Percentiles rank a stretch among this genome's conserved stretches.
Evolutionary conservation across 805 yeast species (phyloP).

Genomic region (Cyberlindnera americana): DNA sequence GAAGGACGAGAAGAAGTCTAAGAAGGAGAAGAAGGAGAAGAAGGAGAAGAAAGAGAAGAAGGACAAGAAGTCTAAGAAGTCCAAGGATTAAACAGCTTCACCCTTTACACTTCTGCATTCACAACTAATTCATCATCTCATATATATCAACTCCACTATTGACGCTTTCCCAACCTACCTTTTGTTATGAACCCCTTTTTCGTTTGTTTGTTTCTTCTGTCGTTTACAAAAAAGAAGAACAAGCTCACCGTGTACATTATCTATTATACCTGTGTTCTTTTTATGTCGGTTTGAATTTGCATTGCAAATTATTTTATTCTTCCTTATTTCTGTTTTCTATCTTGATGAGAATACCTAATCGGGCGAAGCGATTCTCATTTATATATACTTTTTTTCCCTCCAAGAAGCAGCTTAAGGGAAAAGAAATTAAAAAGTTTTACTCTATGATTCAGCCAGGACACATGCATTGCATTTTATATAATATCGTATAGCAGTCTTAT

Average conservation of each 20-base stretch:
- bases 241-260: conserved; percentile 4
- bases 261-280: conserved; percentile 2
- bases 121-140: too few species aligned
- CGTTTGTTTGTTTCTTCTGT: conserved; percentile 1
- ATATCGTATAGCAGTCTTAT: conserved; percentile 1
- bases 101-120: background rate
- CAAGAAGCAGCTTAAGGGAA: background rate
- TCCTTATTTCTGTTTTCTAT: too few species aligned
- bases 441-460: background rate
- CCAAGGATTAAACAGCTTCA: conserved; percentile 13
- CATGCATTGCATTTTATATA: conserved; percentile 15
- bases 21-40: conserved; percentile 21
- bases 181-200: conserved; percentile 3
- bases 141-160: background rate
- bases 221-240: background rate
- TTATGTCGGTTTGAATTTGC: background rate
- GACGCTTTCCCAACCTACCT: conserved; percentile 4
- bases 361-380: too few species aligned
- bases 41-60: conserved; percentile 20
- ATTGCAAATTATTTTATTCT: too few species aligned
- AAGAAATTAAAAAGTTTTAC: background rate
- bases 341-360: too few species aligned
- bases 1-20: conserved; percentile 30
- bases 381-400: too few species aligned
- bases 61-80: conserved; percentile 21